Percentiles rank a stretch among this genome's conserved stretches.
Evolutionary conservation across 352 stramenopile species (phyloP).

Genomic region (Phytophthora pluvialis): DNA sequence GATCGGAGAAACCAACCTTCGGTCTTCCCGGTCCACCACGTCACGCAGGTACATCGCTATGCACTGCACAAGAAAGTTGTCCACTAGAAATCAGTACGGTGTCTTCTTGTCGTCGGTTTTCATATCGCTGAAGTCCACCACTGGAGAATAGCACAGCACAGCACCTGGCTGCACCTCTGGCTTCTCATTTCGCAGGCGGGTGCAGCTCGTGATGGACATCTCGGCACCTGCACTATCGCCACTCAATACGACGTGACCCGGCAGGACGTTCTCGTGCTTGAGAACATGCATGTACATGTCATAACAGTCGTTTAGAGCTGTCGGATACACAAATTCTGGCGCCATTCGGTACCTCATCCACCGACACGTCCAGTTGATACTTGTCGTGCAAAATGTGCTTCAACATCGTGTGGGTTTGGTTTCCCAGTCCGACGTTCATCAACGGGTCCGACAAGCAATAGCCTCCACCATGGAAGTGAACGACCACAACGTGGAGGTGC

Average conservation of each 20-base stretch:
- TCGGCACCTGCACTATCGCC: slow-evolving; percentile 56
- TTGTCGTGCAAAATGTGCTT: slow-evolving; percentile 28
- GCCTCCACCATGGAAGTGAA: slow-evolving; percentile 55
- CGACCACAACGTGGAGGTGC: slow-evolving; percentile 45
- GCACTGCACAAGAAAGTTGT: slow-evolving; percentile 33
- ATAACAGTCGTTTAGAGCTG: slow-evolving; percentile 46
- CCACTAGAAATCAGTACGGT: slow-evolving; percentile 28
- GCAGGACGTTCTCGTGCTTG: slow-evolving; percentile 24
- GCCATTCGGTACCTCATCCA: slow-evolving; percentile 69
- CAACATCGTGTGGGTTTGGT: slow-evolving; percentile 29
- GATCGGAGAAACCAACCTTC: slow-evolving; percentile 34
- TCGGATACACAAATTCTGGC: slow-evolving; percentile 46
- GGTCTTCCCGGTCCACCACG: slow-evolving; percentile 27
- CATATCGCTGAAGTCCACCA: slow-evolving; percentile 33
- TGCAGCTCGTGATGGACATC: slow-evolving; percentile 41
- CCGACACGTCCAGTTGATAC: slow-evolving; percentile 27
- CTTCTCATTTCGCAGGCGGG: slow-evolving; percentile 31
- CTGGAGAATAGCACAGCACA: slow-evolving; percentile 35
- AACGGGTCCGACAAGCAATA: slow-evolving; percentile 43
- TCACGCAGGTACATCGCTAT: slow-evolving; percentile 22
- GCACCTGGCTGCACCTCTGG: slow-evolving; percentile 23
- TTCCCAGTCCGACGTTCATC: slow-evolving; percentile 35
- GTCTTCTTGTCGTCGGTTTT: slow-evolving; percentile 29
- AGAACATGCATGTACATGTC: slow-evolving; percentile 54
- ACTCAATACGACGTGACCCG: slow-evolving; percentile 41